Percentiles rank a stretch among this genome's conserved stretches.
These are phyloP conservation scores for Suhomyces sp. DNA, from an alignment of 805 yeast species.

Conservation along the genomic window DNA sequence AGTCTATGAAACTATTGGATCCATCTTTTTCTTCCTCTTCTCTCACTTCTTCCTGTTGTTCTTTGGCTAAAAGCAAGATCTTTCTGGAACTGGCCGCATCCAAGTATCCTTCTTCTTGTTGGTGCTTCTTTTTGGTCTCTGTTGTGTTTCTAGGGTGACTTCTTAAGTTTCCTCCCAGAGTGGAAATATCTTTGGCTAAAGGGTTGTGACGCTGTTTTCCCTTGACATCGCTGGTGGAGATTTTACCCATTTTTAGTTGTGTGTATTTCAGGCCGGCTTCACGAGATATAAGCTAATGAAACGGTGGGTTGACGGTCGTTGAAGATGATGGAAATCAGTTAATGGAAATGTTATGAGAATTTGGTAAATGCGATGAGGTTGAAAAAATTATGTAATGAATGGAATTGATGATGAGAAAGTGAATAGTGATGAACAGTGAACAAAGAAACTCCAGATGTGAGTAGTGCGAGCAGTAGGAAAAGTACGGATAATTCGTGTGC, in stretches of 20 bases:
- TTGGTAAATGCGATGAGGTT: conserved; percentile 7
- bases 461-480: no score
- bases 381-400: conserved; percentile 2
- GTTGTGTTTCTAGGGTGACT: conserved; percentile 30
- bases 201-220: conserved; percentile 78
- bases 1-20: conserved; percentile 19
- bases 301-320: no score
- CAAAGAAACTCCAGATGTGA: no score
- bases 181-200: conserved; percentile 71
- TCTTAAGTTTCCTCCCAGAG: conserved; percentile 71
- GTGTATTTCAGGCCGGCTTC: no score
- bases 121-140: conserved; percentile 34
- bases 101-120: conserved; percentile 60
- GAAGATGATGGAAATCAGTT: no score
- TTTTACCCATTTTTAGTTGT: conserved; percentile 75
- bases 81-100: conserved; percentile 83
- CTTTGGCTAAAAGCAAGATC: conserved; percentile 84
- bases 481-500: no score
- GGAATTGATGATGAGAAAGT: conserved; percentile 1
- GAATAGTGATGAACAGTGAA: no score
- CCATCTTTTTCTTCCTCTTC: conserved; percentile 52
- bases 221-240: conserved; percentile 48
- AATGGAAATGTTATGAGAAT: neutral
- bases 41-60: conserved; percentile 88
- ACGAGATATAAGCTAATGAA: no score